Base-by-base conservation (phyloP, 2,329 filamentous ascomycete species). In the Sclerotinia borealis region DNA sequence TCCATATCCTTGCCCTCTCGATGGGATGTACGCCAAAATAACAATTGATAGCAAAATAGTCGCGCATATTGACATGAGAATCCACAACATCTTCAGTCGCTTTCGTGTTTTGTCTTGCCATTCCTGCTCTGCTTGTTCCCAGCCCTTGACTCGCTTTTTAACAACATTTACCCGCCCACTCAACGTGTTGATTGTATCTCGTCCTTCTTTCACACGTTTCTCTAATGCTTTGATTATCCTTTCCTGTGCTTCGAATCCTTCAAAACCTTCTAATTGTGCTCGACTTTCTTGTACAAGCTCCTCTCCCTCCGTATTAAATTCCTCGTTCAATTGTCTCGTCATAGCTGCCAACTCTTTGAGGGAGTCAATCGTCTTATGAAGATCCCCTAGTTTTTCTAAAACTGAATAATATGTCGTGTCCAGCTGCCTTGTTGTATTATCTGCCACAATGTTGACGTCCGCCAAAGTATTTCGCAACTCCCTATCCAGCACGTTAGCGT, bases 351-450 rank as follows among this genome's bases (percentile, higher is more conserved):
- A 80, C 68, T 89, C 85, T 70, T 86, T 86, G 34, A 93, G 78
- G 2, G 82, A 82, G 7, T 79, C 74, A 45, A 92, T 83, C 0
- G 86, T 91, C 68, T 79, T 82, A 61, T 88, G 86, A 43, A 93
- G 78, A 1, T 80, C 75, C 56, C 81, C 82, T 55, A 89, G 80
- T 71, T 88, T 90, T 72, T 91, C 86, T 36, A 92, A 79, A 11
- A 92, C 83, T 0, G 85, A 83, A 67, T 90, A 89, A 76, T 92
- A 93, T 3, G 87, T 87, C 64, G 89, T 84, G 73, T 93, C 89
- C 48, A 93, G 83, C 39, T 83, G 83, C 65, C 82, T 80, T 19
- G 86, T 90, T 29, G 86, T 85, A 27, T 80, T 76, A 62, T 85
- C 80, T 27, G 88, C 88, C 73, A 86, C 81, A 37, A 81, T 77